phyloP scores from a whole-genome alignment of 495 filamentous ascomycete genomes.

The Hyaloscypha variabilis region DNA sequence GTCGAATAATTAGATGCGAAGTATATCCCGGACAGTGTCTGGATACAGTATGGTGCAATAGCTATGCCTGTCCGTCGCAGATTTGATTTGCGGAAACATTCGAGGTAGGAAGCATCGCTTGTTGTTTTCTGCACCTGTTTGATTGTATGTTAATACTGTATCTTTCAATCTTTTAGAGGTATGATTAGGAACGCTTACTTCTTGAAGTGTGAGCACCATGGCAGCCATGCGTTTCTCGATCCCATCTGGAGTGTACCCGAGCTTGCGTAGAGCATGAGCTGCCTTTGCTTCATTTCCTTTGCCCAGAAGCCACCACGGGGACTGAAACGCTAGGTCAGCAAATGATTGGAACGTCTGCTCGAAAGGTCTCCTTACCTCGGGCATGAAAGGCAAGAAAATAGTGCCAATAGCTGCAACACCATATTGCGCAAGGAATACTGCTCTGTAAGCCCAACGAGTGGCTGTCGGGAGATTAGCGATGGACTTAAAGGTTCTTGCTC shows the following conservation, averaged over 20 bases:
- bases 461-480: slow-evolving; percentile 19
- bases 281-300: slow-evolving; percentile 42
- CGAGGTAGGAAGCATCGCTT: slow-evolving; percentile 38
- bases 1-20: slow-evolving; percentile 36
- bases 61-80: slow-evolving; percentile 40
- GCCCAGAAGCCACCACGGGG: slow-evolving; percentile 30
- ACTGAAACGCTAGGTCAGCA: not conserved
- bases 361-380: not conserved
- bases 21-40: slow-evolving; percentile 35
- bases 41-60: slow-evolving; percentile 37
- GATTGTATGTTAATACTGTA: no score
- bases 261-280: slow-evolving; percentile 29
- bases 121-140: slow-evolving; percentile 26
- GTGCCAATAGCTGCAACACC: slow-evolving; percentile 31
- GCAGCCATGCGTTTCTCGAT: slow-evolving; percentile 18
- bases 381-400: slow-evolving; percentile 25
- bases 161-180: no score
- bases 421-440: slow-evolving; percentile 37
- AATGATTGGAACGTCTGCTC: no score
- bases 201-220: slow-evolving; percentile 27
- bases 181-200: slow-evolving; percentile 20
- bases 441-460: slow-evolving; percentile 38
- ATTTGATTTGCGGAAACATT: slow-evolving; percentile 40
- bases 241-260: slow-evolving; percentile 23
- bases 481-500: no score